phyloP scores from a whole-genome alignment of 306 rosid genomes.

The Hylodesmum podocarpum region DNA sequence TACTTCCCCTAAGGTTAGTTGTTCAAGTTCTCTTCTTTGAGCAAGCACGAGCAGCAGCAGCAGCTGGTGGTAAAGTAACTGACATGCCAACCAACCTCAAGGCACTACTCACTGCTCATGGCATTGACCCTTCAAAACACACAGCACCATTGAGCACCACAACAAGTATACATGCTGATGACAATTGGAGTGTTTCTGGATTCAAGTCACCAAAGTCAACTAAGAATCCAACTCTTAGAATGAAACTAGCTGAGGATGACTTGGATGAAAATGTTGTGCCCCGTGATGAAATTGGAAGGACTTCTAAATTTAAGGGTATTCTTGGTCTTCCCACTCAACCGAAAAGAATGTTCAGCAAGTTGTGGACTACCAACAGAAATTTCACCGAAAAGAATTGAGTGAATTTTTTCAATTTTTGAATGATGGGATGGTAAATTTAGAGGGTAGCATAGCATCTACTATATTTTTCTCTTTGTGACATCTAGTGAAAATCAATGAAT shows the following conservation, averaged over 20 bases:
- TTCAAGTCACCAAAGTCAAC: constrained; percentile 64
- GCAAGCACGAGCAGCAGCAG: constrained; percentile 79
- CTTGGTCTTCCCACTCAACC: constrained; percentile 64
- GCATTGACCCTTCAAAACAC: constrained; percentile 67
- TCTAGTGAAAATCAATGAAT: constrained; percentile 56
- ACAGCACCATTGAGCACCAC: constrained; percentile 61
- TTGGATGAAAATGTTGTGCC: constrained; percentile 42
- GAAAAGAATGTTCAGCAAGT: constrained; percentile 70
- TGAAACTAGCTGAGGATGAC: constrained; percentile 80
- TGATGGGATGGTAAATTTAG: constrained; percentile 45
- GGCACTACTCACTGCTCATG: constrained; percentile 64
- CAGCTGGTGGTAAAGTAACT: constrained; percentile 57
- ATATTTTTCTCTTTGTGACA: constrained; percentile 46
- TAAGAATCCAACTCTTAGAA: constrained; percentile 61
- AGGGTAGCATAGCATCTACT: constrained; percentile 49
- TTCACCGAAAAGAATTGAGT: constrained; percentile 66
- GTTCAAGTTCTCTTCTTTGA: constrained; percentile 93
- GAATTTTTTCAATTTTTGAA: constrained; percentile 39
- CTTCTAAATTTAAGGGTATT: constrained; percentile 50
- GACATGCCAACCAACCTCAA: constrained; percentile 77
- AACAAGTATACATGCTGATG: constrained; percentile 63
- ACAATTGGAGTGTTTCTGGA: constrained; percentile 80
- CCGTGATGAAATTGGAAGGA: constrained; percentile 48
- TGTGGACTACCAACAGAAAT: constrained; percentile 70
- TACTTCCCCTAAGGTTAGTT: constrained; percentile 79